phyloP scores from a whole-genome alignment of 2,329 filamentous ascomycete species.

The Fusarium sp. region DNA sequence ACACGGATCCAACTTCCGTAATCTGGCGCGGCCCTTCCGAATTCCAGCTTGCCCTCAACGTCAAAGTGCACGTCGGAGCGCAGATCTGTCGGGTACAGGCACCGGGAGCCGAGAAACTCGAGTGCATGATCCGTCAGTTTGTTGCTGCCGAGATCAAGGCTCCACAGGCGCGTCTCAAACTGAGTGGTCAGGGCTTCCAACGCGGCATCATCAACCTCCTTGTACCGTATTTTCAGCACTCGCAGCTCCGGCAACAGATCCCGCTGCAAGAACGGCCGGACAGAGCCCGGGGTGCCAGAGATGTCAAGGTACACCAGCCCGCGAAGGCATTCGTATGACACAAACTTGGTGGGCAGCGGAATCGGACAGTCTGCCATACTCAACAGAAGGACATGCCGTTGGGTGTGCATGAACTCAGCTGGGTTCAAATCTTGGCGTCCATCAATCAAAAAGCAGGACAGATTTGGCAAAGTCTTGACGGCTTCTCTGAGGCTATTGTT shows the following conservation, averaged over 20 bases:
- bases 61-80: slow-evolving; percentile 54
- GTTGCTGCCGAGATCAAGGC: slow-evolving; percentile 67
- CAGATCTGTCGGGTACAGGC: slow-evolving; percentile 50
- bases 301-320: slow-evolving; percentile 65
- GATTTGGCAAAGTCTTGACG: slow-evolving; percentile 55
- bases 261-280: slow-evolving; percentile 51
- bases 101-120: slow-evolving; percentile 44
- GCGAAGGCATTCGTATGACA: slow-evolving; percentile 49
- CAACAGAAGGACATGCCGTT: slow-evolving; percentile 49
- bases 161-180: slow-evolving; percentile 63
- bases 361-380: slow-evolving; percentile 58
- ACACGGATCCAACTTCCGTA: slow-evolving; percentile 60
- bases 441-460: slow-evolving; percentile 62
- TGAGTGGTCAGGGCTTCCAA: slow-evolving; percentile 47
- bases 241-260: slow-evolving; percentile 59
- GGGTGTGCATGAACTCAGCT: slow-evolving; percentile 46
- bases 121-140: slow-evolving; percentile 61
- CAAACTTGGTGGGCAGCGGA: slow-evolving; percentile 56
- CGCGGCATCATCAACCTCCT: slow-evolving; percentile 58
- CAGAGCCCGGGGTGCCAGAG: slow-evolving; percentile 61
- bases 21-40: slow-evolving; percentile 45
- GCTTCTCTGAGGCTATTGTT: slow-evolving; percentile 55
- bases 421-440: slow-evolving; percentile 60
- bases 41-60: slow-evolving; percentile 59
- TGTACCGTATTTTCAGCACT: slow-evolving; percentile 62